Evolutionary conservation across 2,329 filamentous ascomycete species (phyloP).

Genomic region (Fusarium gaditjirri): DNA sequence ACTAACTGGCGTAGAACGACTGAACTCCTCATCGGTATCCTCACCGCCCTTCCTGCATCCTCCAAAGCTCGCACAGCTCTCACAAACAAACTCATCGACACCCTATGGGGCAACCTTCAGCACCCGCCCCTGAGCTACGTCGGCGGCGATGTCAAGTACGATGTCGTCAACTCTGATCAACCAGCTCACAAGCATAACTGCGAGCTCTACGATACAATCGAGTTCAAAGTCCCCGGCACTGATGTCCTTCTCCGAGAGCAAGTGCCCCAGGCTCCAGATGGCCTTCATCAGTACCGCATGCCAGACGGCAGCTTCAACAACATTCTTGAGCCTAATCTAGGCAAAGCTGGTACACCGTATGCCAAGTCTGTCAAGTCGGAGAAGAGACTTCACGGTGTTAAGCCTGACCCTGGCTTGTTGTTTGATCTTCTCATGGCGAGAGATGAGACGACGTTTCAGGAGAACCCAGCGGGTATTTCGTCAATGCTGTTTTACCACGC

Average conservation of each 20-base stretch:
- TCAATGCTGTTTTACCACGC: constrained; percentile 81
- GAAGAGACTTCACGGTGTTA: constrained; percentile 66
- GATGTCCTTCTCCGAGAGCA: constrained; percentile 51
- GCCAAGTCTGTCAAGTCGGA: constrained; percentile 71
- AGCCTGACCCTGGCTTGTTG: constrained; percentile 72
- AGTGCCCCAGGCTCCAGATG: constrained; percentile 51
- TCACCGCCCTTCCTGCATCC: constrained; percentile 50
- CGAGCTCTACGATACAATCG: constrained; percentile 49
- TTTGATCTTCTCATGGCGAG: constrained; percentile 76
- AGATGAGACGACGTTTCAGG: constrained; percentile 59
- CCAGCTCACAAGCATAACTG: constrained; percentile 49
- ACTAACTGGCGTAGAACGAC: constrained; percentile 50
- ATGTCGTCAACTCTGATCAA: constrained; percentile 47
- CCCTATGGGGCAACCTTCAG: constrained; percentile 64
- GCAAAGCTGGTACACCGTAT: constrained; percentile 73
- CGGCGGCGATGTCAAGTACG: constrained; percentile 55
- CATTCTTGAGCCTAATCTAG: constrained; percentile 70
- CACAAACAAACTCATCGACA: constrained; percentile 62
- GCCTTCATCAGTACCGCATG: constrained; percentile 49
- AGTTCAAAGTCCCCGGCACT: constrained; percentile 54
- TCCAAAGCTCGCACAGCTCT: constrained; percentile 51
- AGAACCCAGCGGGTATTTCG: constrained; percentile 78
- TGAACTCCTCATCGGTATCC: constrained; percentile 54
- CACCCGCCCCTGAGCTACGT: constrained; percentile 62
- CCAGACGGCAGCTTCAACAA: constrained; percentile 63